Evolutionary conservation across 2,329 filamentous ascomycete species (phyloP), one percentile per base, ranked within the genome.

Genomic region (Dissoconium aciculare): DNA sequence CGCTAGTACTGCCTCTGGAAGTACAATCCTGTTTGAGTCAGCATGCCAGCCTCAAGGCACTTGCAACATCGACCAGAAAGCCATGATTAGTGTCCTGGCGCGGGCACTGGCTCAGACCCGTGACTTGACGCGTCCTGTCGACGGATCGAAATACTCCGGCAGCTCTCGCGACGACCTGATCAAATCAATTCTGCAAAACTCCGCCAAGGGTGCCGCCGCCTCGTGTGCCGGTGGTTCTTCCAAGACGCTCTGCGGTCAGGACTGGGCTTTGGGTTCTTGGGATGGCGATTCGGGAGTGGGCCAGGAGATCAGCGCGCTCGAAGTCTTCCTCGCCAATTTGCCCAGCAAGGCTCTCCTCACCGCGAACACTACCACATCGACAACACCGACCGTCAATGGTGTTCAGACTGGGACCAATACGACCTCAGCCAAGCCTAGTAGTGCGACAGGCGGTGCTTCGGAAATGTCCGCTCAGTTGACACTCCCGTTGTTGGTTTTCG

Each of bases 21-120:
- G 8, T 23, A 12, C 19, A 11, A 28, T 77, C 41, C 71, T 78
- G 43, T 71, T 59, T 33, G 80, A 87, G 52, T 55, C 69, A 3
- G 61, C 71, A 9, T 87, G 80, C 56, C 78, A 83, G 42, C 56
- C 63, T 3, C 55, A 48, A 2, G 49, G 52, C 13, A 64, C 57
- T 12, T 87, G 81, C 59, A 74, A 74, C 35, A 63, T 68, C 28
- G 81, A 87, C 45, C 78, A 83, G 62, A 55, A 70, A 36, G 70
- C 71, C 2, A 84, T 78, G 66, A 81, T 81, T 54, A 76, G 75
- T 23, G 74, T 75, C 35, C 59, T 80, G 11, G 64, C 72, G 3
- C 43, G 46, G 4, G 44, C 37, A 3, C 29, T 48, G 3, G 38
- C 32, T 4, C 31, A 33, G 15, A 19, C 32, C 5, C 32, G 28